These are phyloP conservation scores for Exsudoporus frostii DNA, from an alignment of 768 basidiomycete species.

Conservation along the genomic window DNA sequence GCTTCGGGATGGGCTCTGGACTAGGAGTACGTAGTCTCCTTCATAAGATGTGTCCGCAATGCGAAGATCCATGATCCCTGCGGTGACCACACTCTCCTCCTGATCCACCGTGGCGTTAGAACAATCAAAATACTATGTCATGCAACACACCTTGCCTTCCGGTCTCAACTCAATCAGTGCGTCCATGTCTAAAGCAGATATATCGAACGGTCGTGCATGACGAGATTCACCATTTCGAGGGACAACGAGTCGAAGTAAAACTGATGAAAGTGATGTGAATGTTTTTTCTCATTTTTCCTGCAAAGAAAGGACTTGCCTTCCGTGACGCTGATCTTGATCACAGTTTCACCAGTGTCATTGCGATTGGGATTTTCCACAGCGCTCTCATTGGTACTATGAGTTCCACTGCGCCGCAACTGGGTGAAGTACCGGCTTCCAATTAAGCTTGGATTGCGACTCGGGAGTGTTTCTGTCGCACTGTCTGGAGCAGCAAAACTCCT, in stretches of 20 bases:
- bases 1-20: slow-evolving; percentile 52
- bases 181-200: slow-evolving; percentile 61
- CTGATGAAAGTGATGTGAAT: slow-evolving; percentile 19
- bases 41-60: slow-evolving; percentile 46
- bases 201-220: slow-evolving; percentile 47
- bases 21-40: slow-evolving; percentile 41
- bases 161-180: slow-evolving; percentile 64
- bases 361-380: slow-evolving; percentile 24
- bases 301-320: slow-evolving; percentile 35
- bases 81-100: slow-evolving; percentile 68
- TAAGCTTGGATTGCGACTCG: slow-evolving; percentile 57
- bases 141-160: slow-evolving; percentile 58
- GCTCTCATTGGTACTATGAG: slow-evolving; percentile 43
- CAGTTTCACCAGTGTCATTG: slow-evolving; percentile 37
- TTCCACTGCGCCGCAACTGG: slow-evolving; percentile 35
- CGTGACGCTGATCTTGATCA: slow-evolving; percentile 47
- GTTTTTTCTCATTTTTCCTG: neutral
- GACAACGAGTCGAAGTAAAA: slow-evolving; percentile 44
- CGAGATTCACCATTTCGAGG: slow-evolving; percentile 39
- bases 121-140: neutral
- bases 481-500: slow-evolving; percentile 28
- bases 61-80: slow-evolving; percentile 60
- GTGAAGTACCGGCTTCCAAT: slow-evolving; percentile 80
- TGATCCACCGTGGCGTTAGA: slow-evolving; percentile 27
- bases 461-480: slow-evolving; percentile 28